Conservation (phyloP, 257 asterid genomes). For the Solanum microdontum region DNA sequence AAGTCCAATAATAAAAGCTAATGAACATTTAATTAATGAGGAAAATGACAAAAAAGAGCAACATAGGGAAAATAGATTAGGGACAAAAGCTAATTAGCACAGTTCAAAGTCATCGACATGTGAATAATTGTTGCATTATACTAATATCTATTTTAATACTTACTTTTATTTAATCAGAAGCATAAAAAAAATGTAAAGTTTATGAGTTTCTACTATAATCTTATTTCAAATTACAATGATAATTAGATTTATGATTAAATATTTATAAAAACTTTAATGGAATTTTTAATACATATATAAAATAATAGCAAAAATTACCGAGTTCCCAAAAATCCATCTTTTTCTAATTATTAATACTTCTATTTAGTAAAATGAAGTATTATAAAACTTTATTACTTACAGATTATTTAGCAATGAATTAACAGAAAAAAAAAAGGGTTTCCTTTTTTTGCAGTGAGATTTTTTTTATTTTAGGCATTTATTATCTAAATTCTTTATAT, state of each 20-base stretch:
- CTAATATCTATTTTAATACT: not conserved
- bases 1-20: not conserved
- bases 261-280: too few relatives aligned
- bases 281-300: too few relatives aligned
- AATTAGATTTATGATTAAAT: not conserved
- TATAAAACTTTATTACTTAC: not conserved
- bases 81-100: not conserved
- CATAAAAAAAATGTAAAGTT: rapidly evolving
- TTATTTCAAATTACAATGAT: not conserved
- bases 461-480: not conserved
- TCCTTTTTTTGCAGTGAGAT: not conserved
- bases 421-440: not conserved
- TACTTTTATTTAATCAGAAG: not conserved
- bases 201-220: not conserved
- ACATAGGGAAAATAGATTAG: not conserved
- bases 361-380: too few relatives aligned
- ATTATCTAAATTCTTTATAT: not conserved
- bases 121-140: not conserved
- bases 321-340: too few relatives aligned
- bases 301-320: too few relatives aligned
- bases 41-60: not conserved
- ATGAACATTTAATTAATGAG: not conserved
- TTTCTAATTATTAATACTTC: too few relatives aligned
- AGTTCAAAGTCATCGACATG: not conserved
- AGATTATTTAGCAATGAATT: not conserved